Percentiles rank a stretch among this genome's conserved stretches.
Conservation (phyloP, 192 early-diverging fungal genomes). For the Diversispora eburnea region DNA sequence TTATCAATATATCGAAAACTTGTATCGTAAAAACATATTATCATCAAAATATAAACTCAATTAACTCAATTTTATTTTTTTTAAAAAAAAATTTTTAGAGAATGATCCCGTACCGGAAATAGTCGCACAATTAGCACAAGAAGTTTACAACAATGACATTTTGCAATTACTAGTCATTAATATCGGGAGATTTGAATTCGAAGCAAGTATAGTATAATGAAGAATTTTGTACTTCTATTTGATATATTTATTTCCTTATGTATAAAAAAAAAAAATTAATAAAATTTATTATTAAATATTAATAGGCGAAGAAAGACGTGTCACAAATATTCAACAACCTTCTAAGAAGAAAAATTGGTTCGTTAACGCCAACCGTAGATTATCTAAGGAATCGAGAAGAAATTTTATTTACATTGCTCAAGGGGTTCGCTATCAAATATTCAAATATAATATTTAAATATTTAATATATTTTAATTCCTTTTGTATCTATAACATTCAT, state of each 20-base stretch:
- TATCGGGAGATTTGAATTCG: slow-evolving; percentile 91
- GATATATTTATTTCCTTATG: background rate
- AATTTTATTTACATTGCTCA: slow-evolving; percentile 77
- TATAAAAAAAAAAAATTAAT: background rate
- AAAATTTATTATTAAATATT: background rate
- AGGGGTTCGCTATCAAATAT: slow-evolving; percentile 53
- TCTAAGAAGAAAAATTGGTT: slow-evolving; percentile 89
- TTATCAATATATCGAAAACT: too few relatives aligned
- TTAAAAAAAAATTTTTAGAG: slow-evolving; percentile 43
- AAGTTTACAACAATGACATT: slow-evolving; percentile 90
- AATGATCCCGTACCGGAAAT: slow-evolving; percentile 83
- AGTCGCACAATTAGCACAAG: slow-evolving; percentile 92
- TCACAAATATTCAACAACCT: slow-evolving; percentile 97
- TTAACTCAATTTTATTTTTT: background rate
- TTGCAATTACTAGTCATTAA: slow-evolving; percentile 85
- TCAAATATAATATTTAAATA: background rate
- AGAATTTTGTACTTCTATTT: background rate
- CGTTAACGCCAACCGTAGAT: slow-evolving; percentile 94
- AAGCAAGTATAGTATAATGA: slow-evolving; percentile 38
- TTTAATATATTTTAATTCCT: background rate
- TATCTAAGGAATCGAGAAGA: slow-evolving; percentile 83
- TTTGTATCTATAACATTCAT: too few relatives aligned
- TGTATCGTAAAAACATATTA: background rate
- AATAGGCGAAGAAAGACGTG: slow-evolving; percentile 92
- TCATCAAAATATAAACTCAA: background rate